Evolutionary conservation across 768 basidiomycete species (phyloP), one percentile per base, ranked within the genome.

Genomic region (Cyclocybe aegerita): DNA sequence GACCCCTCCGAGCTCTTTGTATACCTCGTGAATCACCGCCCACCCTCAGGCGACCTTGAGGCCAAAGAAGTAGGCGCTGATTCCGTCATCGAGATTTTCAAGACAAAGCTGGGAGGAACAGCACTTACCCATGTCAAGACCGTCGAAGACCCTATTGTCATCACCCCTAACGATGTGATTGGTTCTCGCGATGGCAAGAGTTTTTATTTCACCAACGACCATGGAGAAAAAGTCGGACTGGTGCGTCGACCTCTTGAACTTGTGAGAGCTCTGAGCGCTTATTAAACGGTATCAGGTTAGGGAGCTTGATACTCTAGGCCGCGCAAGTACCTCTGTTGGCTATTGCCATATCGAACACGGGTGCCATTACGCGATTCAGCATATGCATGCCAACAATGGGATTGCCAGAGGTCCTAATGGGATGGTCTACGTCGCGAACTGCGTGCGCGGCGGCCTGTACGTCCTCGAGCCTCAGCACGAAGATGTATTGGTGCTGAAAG

Each of bases 181-280:
- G 87, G 88, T 29, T 76, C 73, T 30, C 61, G 79, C 2, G 83
- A 88, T 54, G 85, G 85, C 23, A 70, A 77, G 52, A 79, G 78
- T 35, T 81, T 90, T 50, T 82, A 80, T 62, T 80, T 89, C 60
- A 86, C 87, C 30, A 91, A 90, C 57, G 85, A 88, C 52, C 74
- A 82, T 53, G 70, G 71, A 14, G 60, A 60, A 36, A 88, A 86
- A 68, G 65, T 73, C 14, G 78, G 82, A 43, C 54, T 71, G 45
- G 86, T 87, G 60, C 43, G 82, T 65, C 4, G 17, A 34, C 14
- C 17, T 23, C 23, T 31, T 39, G 49, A 23, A 9, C 17, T 1
- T 23, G 37, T 30, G 17, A 17, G 40, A 32, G 30, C 10, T 8
- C 9, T 33, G 29, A 39, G 34, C 3, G 4, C 11, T 49, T 15